Evolutionary conservation across 176 grass and related monocot species (phyloP).

Genomic region (Puccinellia tenuiflora): DNA sequence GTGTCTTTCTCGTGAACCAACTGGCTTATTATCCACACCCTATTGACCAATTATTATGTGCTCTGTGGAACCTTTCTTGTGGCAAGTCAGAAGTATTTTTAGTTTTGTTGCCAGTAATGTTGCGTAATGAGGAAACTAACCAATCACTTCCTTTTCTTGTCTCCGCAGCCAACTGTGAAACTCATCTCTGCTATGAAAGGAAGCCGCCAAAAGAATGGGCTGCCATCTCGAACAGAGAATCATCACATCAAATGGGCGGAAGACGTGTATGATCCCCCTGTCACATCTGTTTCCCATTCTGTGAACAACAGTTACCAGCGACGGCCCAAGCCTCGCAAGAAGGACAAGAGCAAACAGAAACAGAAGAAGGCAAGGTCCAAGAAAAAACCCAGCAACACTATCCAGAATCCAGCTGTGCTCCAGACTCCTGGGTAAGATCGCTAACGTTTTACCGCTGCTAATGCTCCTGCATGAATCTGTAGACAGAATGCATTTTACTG

Average conservation of each 20-base stretch:
- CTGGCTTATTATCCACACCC: not conserved
- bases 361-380: conserved; percentile 49
- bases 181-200: conserved; percentile 69
- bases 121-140: not conserved
- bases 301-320: conserved; percentile 39
- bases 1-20: not conserved
- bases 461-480: not conserved
- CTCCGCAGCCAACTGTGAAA: conserved; percentile 21
- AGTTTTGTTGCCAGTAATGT: too few species aligned
- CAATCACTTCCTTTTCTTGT: not conserved
- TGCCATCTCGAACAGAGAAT: conserved; percentile 10
- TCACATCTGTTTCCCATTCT: conserved; percentile 53
- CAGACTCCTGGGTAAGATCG: conserved; percentile 31
- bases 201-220: conserved; percentile 41
- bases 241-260: conserved; percentile 55
- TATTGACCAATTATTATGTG: not conserved
- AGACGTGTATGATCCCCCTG: conserved; percentile 68
- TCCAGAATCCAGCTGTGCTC: conserved; percentile 6
- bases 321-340: conserved; percentile 41
- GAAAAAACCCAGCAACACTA: conserved; percentile 24
- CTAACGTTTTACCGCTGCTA: not conserved
- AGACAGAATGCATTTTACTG: not conserved
- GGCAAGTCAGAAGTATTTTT: too few species aligned
- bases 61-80: not conserved
- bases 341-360: conserved; percentile 58